A percentile compares a stretch with the other conserved stretches of the same genome.
phyloP scores from a whole-genome alignment of 2,329 filamentous ascomycete species.

The Trichoderma sp. region DNA sequence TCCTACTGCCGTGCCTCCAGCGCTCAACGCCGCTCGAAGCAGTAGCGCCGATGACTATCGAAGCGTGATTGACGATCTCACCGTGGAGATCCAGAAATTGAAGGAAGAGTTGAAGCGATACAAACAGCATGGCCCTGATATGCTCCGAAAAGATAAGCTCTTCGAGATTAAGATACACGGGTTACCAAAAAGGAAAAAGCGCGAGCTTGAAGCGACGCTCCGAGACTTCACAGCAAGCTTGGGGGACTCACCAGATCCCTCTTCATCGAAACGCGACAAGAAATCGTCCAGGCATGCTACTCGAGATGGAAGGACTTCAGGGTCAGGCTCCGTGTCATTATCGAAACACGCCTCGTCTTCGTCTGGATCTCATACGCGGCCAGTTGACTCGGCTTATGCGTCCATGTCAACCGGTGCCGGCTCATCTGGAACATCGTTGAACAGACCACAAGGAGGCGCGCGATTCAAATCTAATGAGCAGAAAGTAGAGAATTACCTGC shows the following conservation, averaged over 20 bases:
- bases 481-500: conserved; percentile 70
- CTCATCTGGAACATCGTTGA: conserved; percentile 48
- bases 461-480: conserved; percentile 53
- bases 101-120: conserved; percentile 74
- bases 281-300: conserved; percentile 42
- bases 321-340: conserved; percentile 47
- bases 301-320: conserved; percentile 47
- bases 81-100: conserved; percentile 78
- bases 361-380: conserved; percentile 57
- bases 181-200: conserved; percentile 71
- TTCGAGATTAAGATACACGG: conserved; percentile 84
- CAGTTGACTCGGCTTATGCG: conserved; percentile 66
- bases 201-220: conserved; percentile 74
- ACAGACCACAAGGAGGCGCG: conserved; percentile 43
- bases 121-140: conserved; percentile 67
- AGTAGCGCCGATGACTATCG: conserved; percentile 76
- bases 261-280: conserved; percentile 49
- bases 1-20: conserved; percentile 36
- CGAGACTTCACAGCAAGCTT: conserved; percentile 71
- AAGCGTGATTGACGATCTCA: conserved; percentile 85
- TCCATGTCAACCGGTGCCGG: conserved; percentile 64
- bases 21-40: conserved; percentile 47
- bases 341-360: conserved; percentile 58
- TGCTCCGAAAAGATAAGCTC: conserved; percentile 73
- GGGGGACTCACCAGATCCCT: conserved; percentile 51